phyloP scores from a whole-genome alignment of 2,329 filamentous ascomycete species.

The Ascochyta viciae-villosae region DNA sequence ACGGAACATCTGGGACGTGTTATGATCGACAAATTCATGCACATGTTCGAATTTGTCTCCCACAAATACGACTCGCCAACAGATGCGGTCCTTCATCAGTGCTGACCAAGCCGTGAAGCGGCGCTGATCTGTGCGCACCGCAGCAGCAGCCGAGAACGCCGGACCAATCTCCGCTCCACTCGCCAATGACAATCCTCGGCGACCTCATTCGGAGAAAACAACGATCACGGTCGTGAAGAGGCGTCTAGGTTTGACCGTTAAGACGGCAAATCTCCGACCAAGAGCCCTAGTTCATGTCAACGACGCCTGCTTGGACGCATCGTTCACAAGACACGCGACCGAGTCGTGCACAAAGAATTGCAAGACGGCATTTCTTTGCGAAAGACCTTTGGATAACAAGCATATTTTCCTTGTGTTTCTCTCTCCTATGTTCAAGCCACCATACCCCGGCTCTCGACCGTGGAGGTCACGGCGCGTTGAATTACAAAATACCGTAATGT shows the following conservation, averaged over 20 bases:
- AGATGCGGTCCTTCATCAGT: neutral
- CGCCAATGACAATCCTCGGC: neutral
- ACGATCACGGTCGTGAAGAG: neutral
- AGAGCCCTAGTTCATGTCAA: neutral
- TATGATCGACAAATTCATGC: slow-evolving; percentile 56
- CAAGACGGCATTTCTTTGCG: neutral
- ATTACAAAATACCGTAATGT: slow-evolving; percentile 38
- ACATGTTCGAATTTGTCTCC: neutral
- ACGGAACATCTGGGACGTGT: slow-evolving; percentile 77
- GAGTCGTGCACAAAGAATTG: neutral
- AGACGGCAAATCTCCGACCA: slow-evolving; percentile 12
- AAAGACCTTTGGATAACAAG: neutral
- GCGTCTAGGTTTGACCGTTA: slow-evolving; percentile 12
- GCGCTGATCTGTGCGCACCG: neutral
- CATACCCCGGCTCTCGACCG: slow-evolving; percentile 8
- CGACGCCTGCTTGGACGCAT: neutral
- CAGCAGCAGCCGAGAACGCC: slow-evolving; percentile 1
- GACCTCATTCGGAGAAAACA: neutral
- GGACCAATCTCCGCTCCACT: slow-evolving; percentile 14
- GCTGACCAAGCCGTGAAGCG: neutral
- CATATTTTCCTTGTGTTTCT: slow-evolving; percentile 1
- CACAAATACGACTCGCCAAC: slow-evolving; percentile 10
- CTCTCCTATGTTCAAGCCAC: slow-evolving; percentile 12
- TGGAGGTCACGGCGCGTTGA: slow-evolving; percentile 36
- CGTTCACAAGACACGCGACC: neutral